Base-by-base conservation (phyloP, 257 asterid genomes). In the Fraxinus quadrangulata region DNA sequence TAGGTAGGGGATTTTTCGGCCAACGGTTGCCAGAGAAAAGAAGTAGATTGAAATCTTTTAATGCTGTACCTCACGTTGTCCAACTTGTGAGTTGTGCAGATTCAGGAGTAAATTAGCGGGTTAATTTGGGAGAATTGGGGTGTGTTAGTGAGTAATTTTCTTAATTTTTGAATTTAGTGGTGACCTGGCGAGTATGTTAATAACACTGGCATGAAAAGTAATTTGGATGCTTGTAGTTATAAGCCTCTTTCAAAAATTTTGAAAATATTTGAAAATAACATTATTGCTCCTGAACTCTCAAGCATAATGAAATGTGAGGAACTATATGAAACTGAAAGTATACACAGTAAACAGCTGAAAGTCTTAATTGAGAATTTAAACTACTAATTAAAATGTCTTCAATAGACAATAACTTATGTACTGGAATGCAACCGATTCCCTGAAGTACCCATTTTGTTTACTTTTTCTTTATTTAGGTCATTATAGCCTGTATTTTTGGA, bases 281-380 rank as follows among this genome's bases (percentile, higher is more conserved):
- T 12, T 14, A 12, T 3, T 12, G 4, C n/a, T 2, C 59, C 59
- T 14, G n/a, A 49, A 13, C 7, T 16, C 6, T 49, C 5, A 3
- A 49, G 59, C 59, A 49, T 49, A 49, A 3, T 49, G 6, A 49
- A 49, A 14, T 13, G 17, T 14, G 3, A 14, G 59, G n/a, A 49
- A 49, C 14, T 14, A 49, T 49, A 49, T 49, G 59, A 49, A 16
- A 49, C 14, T 49, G n/a, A 49, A 16, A 49, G 59, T 49, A 2
- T 3, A 16, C n/a, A 13, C 14, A 3, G 14, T 47, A 28, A 47
- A 47, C 17, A 49, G 21, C 59, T 49, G 59, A 49, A 49, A 49
- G 16, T n/a, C 30, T 66, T 63, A 73, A 72, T 72, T 51, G 76
- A 73, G 40, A 28, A 51, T 54, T 77, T 71, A 14, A 68, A 36